These are phyloP conservation scores for Prunus campanulata DNA, from an alignment of 306 rosid species.

Conservation along the genomic window DNA sequence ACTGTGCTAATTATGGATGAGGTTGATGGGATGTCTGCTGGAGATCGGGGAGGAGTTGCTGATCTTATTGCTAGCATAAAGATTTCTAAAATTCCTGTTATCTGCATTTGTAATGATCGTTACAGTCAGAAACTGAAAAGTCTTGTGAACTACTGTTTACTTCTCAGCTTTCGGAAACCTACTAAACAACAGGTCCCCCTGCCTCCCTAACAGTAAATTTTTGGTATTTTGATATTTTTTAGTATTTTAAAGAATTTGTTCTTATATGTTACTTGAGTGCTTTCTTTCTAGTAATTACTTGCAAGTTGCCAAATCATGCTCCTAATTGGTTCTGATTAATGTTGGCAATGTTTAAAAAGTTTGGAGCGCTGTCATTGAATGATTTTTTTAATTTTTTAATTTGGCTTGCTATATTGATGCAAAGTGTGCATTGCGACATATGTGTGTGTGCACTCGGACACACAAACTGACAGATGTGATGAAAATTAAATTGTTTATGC, in stretches of 20 bases:
- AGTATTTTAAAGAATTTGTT: conserved; percentile 10
- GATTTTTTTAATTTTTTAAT: neutral
- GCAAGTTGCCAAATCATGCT: neutral
- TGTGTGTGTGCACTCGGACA: neutral
- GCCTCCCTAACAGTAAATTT: neutral
- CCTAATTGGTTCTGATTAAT: neutral
- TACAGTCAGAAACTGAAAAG: conserved; percentile 97
- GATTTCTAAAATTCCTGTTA: conserved; percentile 86
- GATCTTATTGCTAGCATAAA: conserved; percentile 94
- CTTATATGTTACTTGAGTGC: neutral
- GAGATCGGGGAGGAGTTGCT: conserved; percentile 98
- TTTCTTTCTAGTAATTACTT: neutral
- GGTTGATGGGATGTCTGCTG: conserved; percentile 99
- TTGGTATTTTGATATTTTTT: neutral
- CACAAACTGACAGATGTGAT: neutral
- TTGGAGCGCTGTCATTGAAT: neutral
- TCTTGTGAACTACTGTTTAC: conserved; percentile 90
- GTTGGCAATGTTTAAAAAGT: conserved; percentile 6
- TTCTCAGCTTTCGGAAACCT: conserved; percentile 86
- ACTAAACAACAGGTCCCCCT: conserved; percentile 89
- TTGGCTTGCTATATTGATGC: neutral
- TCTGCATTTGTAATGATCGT: conserved; percentile 96
- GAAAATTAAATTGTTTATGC: neutral
- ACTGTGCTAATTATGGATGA: conserved; percentile 97
- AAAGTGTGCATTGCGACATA: neutral